These are phyloP conservation scores for Candida railenensis DNA, from an alignment of 805 yeast species.

Conservation along the genomic window DNA sequence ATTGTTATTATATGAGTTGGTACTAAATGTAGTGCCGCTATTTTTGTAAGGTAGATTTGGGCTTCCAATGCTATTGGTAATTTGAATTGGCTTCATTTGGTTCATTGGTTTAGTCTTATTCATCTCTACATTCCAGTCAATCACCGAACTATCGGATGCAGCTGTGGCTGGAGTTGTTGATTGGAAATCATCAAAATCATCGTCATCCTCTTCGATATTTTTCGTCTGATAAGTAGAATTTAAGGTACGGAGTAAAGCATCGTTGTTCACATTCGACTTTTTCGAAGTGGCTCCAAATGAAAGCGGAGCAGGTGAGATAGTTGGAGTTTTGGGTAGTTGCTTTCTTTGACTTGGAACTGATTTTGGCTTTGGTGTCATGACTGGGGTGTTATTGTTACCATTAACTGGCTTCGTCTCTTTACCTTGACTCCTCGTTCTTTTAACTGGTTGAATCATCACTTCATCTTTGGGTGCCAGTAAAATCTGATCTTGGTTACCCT, in stretches of 20 bases:
- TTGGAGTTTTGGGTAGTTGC: constrained; percentile 3
- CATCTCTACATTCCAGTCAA: constrained; percentile 16
- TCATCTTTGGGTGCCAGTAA: constrained; percentile 21
- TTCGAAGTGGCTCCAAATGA: constrained; percentile 25
- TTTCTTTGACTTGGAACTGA: background rate
- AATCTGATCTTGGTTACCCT: constrained; percentile 19
- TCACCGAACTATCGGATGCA: constrained; percentile 1
- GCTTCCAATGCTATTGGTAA: constrained; percentile 2
- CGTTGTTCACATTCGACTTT: constrained; percentile 10
- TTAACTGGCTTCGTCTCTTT: constrained; percentile 1
- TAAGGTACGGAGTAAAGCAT: constrained; percentile 21
- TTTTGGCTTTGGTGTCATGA: background rate
- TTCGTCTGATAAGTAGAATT: constrained; percentile 19
- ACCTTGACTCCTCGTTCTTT: constrained; percentile 7
- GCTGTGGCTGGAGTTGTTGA: constrained; percentile 8
- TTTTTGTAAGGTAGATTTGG: background rate
- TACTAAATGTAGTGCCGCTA: background rate
- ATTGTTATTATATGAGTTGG: constrained; percentile 2
- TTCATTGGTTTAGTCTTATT: constrained; percentile 5
- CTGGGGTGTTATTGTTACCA: constrained; percentile 5
- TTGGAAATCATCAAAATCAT: constrained; percentile 30
- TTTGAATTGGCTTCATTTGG: constrained; percentile 4
- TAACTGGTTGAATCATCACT: constrained; percentile 20
- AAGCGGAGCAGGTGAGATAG: constrained; percentile 5
- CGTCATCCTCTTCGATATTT: constrained; percentile 15